A percentile compares a stretch with the other conserved stretches of the same genome.
Evolutionary conservation across 1,284 basidiomycete species (phyloP).

Genomic region (Phenoliferia sp.): DNA sequence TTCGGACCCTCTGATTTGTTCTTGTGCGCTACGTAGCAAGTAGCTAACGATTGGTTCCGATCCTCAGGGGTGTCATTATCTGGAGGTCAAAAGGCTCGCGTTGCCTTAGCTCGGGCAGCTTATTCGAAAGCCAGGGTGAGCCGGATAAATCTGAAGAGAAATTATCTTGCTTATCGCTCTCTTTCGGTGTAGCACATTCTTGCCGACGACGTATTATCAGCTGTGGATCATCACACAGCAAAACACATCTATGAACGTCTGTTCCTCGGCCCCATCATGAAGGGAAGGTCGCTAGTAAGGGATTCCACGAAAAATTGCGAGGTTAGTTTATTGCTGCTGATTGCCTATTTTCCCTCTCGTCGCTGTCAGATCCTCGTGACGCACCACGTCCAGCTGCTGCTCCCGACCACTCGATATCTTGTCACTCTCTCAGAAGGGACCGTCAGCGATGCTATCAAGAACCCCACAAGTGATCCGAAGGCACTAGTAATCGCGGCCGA

Average conservation of each 20-base stretch:
- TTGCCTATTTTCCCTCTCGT: neutral
- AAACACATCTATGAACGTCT: conserved; percentile 63
- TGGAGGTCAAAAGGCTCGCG: conserved; percentile 67
- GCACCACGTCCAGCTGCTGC: conserved; percentile 60
- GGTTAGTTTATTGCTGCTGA: neutral
- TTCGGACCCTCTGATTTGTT: no score
- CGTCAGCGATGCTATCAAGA: neutral
- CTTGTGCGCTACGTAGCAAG: no score
- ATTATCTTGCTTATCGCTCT: neutral
- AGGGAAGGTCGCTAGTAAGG: neutral
- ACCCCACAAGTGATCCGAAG: neutral
- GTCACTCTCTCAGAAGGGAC: conserved; percentile 55
- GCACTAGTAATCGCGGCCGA: neutral
- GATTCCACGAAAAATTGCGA: neutral
- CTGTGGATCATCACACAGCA: conserved; percentile 52
- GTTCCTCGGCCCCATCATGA: conserved; percentile 46
- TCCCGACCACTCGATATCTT: conserved; percentile 71
- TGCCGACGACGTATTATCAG: conserved; percentile 51
- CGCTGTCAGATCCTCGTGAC: conserved; percentile 46
- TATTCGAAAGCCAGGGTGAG: conserved; percentile 77
- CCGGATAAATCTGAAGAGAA: conserved; percentile 50
- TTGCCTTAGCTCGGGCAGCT: conserved; percentile 72
- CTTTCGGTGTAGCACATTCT: conserved; percentile 41
- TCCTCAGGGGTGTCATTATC: conserved; percentile 36
- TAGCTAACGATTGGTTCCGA: no score